Percentiles rank a stretch among this genome's conserved stretches.
Evolutionary conservation across 768 basidiomycete genomes (phyloP).

Genomic region (Polyporus arcularius): DNA sequence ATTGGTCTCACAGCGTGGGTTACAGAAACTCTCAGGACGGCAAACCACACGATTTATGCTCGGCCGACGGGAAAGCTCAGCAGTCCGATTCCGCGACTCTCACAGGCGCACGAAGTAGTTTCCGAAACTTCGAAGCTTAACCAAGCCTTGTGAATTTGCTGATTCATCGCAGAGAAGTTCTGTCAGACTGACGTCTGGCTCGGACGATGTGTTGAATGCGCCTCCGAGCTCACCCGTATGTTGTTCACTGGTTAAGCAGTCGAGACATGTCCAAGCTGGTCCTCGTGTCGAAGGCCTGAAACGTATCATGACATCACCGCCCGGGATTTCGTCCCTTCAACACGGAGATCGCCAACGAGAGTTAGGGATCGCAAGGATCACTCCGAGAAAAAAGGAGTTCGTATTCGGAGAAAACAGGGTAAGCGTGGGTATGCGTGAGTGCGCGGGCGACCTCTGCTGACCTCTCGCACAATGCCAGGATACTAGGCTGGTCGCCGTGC

Average conservation of each 20-base stretch:
- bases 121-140: too few species aligned
- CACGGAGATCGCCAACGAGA: too few species aligned
- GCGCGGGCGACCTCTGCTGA: neutral
- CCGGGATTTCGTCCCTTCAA: neutral
- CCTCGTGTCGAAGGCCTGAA: neutral
- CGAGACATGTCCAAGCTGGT: neutral
- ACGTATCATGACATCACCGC: constrained; percentile 1
- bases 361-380: neutral
- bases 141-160: too few species aligned
- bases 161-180: too few species aligned
- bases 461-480: neutral
- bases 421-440: neutral
- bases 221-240: constrained; percentile 4
- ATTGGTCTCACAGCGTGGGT: too few species aligned
- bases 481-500: neutral
- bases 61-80: too few species aligned
- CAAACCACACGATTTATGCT: too few species aligned
- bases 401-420: constrained; percentile 6
- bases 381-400: neutral
- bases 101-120: too few species aligned
- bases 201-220: neutral
- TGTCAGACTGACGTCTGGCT: neutral
- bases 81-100: too few species aligned
- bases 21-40: too few species aligned
- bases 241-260: neutral